These are phyloP conservation scores for Linum tenue DNA, from an alignment of 345 rosid genomes.

Conservation along the genomic window DNA sequence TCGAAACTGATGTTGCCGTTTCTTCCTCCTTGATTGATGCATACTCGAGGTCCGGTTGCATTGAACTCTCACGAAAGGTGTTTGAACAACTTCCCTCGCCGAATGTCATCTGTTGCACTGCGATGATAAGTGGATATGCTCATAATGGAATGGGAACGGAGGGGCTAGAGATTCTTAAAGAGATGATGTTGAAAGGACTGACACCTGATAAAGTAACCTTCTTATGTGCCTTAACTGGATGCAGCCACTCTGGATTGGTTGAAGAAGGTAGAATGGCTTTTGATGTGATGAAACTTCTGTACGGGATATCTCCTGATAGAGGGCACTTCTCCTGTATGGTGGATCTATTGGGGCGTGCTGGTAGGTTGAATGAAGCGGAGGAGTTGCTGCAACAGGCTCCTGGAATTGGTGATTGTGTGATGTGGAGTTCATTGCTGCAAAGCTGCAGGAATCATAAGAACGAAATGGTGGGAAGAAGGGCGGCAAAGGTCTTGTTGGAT, in stretches of 20 bases:
- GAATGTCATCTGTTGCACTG: constrained; percentile 54
- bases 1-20: constrained; percentile 51
- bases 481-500: constrained; percentile 46
- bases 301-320: constrained; percentile 39
- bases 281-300: constrained; percentile 35
- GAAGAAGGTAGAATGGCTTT: constrained; percentile 51
- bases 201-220: constrained; percentile 64
- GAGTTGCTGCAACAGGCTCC: constrained; percentile 40
- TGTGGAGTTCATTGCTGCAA: constrained; percentile 72
- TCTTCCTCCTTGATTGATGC: constrained; percentile 60
- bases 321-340: constrained; percentile 70
- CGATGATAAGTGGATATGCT: constrained; percentile 55
- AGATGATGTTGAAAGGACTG: constrained; percentile 43
- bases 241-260: constrained; percentile 72
- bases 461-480: constrained; percentile 54
- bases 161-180: constrained; percentile 44
- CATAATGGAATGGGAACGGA: constrained; percentile 63
- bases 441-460: constrained; percentile 61
- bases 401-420: constrained; percentile 40
- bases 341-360: constrained; percentile 73
- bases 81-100: constrained; percentile 43
- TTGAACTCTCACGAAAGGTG: constrained; percentile 39
- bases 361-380: constrained; percentile 58
- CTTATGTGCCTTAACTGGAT: constrained; percentile 52
- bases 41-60: constrained; percentile 59